Percentiles rank a stretch among this genome's conserved stretches.
phyloP scores from a whole-genome alignment of 208 protist species.

The Leishmania gerbilli region DNA sequence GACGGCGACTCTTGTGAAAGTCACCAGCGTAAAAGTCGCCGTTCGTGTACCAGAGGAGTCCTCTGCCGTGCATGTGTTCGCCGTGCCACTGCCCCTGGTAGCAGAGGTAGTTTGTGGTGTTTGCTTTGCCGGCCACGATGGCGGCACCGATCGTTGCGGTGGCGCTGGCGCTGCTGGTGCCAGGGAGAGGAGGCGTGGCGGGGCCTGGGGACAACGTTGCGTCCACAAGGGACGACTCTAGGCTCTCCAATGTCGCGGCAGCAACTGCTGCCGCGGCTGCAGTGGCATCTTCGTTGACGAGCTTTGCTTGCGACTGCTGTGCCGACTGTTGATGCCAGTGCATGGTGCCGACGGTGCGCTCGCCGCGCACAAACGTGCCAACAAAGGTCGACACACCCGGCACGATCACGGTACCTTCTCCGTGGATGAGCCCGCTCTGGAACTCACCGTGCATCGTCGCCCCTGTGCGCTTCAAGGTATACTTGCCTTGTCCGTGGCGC shows the following conservation, averaged over 20 bases:
- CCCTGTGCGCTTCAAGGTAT: constrained; percentile 76
- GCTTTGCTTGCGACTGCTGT: background rate
- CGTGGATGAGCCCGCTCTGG: constrained; percentile 86
- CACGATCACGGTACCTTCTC: constrained; percentile 63
- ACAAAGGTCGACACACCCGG: constrained; percentile 78
- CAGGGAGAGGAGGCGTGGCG: background rate
- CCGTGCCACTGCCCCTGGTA: constrained; percentile 91
- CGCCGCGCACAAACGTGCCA: constrained; percentile 74
- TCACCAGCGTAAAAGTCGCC: constrained; percentile 82
- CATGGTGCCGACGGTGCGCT: constrained; percentile 76
- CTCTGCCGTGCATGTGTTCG: constrained; percentile 78
- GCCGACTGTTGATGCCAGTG: constrained; percentile 48
- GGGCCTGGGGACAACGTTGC: background rate
- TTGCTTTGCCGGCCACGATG: background rate
- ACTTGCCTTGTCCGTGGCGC: constrained; percentile 84
- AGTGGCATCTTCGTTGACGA: background rate
- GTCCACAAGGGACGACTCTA: background rate
- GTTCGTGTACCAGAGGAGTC: constrained; percentile 81
- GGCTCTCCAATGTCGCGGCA: background rate
- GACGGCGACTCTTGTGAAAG: constrained; percentile 63
- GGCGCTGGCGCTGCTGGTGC: background rate
- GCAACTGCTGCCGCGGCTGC: background rate
- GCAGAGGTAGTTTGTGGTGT: constrained; percentile 32
- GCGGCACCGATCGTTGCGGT: background rate
- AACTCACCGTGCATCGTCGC: constrained; percentile 77